Evolutionary conservation across 495 filamentous ascomycete genomes (phyloP).

Genomic region (Podospora tetraspora): DNA sequence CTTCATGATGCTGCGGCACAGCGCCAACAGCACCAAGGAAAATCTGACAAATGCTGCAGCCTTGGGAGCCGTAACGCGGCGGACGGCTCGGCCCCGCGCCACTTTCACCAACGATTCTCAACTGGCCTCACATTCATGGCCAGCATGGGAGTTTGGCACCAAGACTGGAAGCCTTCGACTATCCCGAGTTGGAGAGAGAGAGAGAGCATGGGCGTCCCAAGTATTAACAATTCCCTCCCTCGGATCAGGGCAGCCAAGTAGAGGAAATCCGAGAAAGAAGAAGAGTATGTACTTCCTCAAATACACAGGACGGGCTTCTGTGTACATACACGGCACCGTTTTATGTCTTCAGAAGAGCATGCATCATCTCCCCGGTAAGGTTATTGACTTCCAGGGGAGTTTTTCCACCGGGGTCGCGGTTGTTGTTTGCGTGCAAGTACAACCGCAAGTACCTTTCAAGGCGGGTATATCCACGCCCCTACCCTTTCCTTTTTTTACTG

Average conservation of each 20-base stretch:
- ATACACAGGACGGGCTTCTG: not conserved
- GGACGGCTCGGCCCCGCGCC: slow-evolving; percentile 21
- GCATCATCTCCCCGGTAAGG: slow-evolving; percentile 22
- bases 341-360: not conserved
- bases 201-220: not conserved
- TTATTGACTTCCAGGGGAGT: slow-evolving; percentile 13
- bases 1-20: slow-evolving; percentile 24
- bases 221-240: not conserved
- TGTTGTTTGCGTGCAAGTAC: slow-evolving; percentile 14
- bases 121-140: not conserved
- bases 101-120: slow-evolving; percentile 13
- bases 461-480: slow-evolving; percentile 5
- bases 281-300: not conserved
- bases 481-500: slow-evolving; percentile 1
- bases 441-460: slow-evolving; percentile 1
- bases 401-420: slow-evolving; percentile 1
- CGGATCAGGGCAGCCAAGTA: not conserved
- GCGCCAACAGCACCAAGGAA: slow-evolving; percentile 15
- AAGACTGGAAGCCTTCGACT: slow-evolving; percentile 4
- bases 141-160: not conserved
- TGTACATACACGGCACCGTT: not conserved
- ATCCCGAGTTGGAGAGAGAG: not conserved
- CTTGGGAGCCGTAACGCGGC: slow-evolving; percentile 13
- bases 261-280: not conserved
- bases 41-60: slow-evolving; percentile 27